Percentiles rank a stretch among this genome's conserved stretches.
Evolutionary conservation across 345 rosid genomes (phyloP).

Genomic region (Atalantia buxifolia): DNA sequence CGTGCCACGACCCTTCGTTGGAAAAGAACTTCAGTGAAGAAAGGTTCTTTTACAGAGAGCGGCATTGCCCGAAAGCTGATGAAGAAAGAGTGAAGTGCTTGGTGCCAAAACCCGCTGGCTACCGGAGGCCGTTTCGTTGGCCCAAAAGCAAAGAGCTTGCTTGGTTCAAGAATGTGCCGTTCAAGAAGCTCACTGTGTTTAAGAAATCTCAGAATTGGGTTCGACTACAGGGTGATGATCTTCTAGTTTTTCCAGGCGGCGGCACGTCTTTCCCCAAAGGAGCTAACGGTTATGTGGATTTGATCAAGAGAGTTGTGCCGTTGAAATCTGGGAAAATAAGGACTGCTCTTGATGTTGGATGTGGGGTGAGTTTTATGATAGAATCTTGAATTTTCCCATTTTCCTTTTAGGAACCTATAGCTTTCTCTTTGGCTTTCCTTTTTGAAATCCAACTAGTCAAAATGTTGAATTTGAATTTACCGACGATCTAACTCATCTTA

Average conservation of each 20-base stretch:
- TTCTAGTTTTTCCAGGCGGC: conserved; percentile 63
- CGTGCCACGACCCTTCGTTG: conserved; percentile 54
- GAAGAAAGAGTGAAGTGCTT: conserved; percentile 39
- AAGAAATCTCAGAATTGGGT: conserved; percentile 75
- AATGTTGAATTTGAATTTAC: too few relatives aligned
- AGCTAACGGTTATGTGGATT: conserved; percentile 53
- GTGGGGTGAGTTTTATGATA: conserved; percentile 51
- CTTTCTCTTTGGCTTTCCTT: too few relatives aligned
- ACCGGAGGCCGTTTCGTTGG: conserved; percentile 55
- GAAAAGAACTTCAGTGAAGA: conserved; percentile 28
- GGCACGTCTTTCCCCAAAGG: conserved; percentile 69
- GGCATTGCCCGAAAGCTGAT: conserved; percentile 50
- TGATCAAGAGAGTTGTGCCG: conserved; percentile 41
- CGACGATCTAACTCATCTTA: too few relatives aligned
- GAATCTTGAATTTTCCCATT: not conserved
- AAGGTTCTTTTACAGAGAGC: conserved; percentile 45
- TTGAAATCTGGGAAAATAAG: conserved; percentile 55
- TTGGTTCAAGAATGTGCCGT: conserved; percentile 65
- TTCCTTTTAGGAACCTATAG: too few relatives aligned
- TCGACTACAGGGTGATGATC: conserved; percentile 42
- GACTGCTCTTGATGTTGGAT: conserved; percentile 64
- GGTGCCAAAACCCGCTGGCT: conserved; percentile 56
- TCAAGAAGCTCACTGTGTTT: conserved; percentile 34
- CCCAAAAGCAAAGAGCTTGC: conserved; percentile 53
- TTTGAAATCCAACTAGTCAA: not conserved